Base-by-base conservation (phyloP, 148 eudicot species). In the Polygonum maritimum region DNA sequence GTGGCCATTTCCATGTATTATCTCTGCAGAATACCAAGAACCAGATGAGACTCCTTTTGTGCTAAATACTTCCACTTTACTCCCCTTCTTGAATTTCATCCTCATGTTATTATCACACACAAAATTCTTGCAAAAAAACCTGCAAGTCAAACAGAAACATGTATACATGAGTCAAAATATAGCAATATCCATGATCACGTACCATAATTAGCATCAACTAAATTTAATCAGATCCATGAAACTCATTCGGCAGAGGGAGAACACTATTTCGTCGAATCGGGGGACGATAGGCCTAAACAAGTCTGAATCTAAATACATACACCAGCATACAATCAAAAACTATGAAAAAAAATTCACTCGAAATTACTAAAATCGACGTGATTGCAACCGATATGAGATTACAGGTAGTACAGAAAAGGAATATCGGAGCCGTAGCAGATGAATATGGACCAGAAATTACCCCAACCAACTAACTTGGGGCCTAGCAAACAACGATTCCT, bases 1-100 rank as follows among this genome's bases (percentile, higher is more conserved):
- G 71, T 78, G 87, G 40, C 91, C 94, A 77, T 86, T 84, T 11
- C 86, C 81, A 74, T 73, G 79, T 0, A 90, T 44, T 75, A 92
- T 86, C 79, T 86, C 86, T 52, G 89, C 97, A 51, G 84, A 81
- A 69, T 81, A 85, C 97, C 97, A 92, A 14, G 89, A 90, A 62
- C 88, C 87, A n/a, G 90, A 86, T n/a, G 92, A 88, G 47, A 83
- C 83, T 81, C 84, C 92, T 39, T 77, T 76, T 75, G 80, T 85
- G 80, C 82, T 62, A 76, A 87, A 81, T 7, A 92, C 91, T 87
- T 92, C 94, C 19, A 90, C 94, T 82, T 78, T 90, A 74, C 84
- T 81, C 76, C 97, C 92, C 85, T 78, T 90, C 69, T 77, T 92
- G 79, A 81, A 87, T 76, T 86, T 90, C 97, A 90, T 90, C 51